Evolutionary conservation across 345 rosid species (phyloP), one percentile per base, ranked within the genome.

Genomic region (Eucalyptus globulus): DNA sequence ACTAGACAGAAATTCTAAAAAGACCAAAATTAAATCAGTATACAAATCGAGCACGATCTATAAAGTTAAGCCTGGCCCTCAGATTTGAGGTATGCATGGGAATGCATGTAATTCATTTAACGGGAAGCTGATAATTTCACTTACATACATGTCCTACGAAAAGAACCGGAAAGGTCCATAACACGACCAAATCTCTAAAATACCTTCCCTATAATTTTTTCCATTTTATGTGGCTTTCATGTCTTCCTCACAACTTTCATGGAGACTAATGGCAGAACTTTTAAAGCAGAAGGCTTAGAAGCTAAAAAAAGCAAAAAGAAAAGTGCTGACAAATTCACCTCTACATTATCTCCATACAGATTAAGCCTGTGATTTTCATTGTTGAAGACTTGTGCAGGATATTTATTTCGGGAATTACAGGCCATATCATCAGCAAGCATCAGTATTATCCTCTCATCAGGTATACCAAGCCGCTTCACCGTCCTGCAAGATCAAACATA

Each of bases 361-460:
- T 98, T 98, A 89, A 97, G 97, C 76, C 95, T 93, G 89, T 97
- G 99, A 92, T 98, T 97, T 89, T 98, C 99, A 87, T 98, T 98
- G 93, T 98, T 97, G 90, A 98, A 98, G 88, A 98, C 99, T 94
- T 98, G 99, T 58, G 99, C 99, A 88, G 99, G 99, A 88, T 93
- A 95, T 92, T 96, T 95, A 90, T 97, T 98, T 93, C 99, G 95
- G 87, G 98, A 92, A 93, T 98, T 98, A 91, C 99, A 98, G 49
- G 99, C 99, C 99, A 98, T 97, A 90, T 98, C 99, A 97, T 97
- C 99, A 11, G 99, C 99, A 90, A 98, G 94, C 99, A 98, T 97
- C 21, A 97, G 95, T 86, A 98, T 97, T 3, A 97, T 98, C 94
- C 99, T 93, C 92, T 98, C 99, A 90, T 98, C 99, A 34, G 99